These are phyloP conservation scores for Amanita inopinata DNA, from an alignment of 768 basidiomycete species.

Conservation along the genomic window DNA sequence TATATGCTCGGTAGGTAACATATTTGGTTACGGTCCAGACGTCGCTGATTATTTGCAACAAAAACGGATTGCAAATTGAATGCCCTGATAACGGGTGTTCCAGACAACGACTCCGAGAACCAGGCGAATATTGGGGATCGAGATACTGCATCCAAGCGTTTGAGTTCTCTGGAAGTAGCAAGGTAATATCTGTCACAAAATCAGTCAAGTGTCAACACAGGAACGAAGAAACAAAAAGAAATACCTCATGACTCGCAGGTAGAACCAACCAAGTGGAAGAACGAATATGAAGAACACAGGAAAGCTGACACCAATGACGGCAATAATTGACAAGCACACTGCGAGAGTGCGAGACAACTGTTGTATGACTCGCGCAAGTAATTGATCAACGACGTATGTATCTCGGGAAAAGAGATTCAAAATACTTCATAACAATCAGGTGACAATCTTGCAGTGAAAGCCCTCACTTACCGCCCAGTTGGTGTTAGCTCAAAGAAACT, in stretches of 20 bases:
- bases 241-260: conserved; percentile 71
- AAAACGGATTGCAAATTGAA: conserved; percentile 67
- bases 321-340: conserved; percentile 45
- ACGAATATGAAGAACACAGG: conserved; percentile 74
- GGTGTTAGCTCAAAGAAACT: conserved; percentile 90
- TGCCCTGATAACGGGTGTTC: conserved; percentile 76
- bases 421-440: conserved; percentile 37
- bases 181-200: conserved; percentile 65
- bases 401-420: conserved; percentile 90
- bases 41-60: conserved; percentile 53
- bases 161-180: conserved; percentile 77
- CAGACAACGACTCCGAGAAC: conserved; percentile 71
- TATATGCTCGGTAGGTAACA: conserved; percentile 64
- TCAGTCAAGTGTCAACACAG: not conserved
- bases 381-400: conserved; percentile 76
- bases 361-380: conserved; percentile 70
- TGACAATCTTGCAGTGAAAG: not conserved
- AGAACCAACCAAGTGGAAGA: conserved; percentile 71
- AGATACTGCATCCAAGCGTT: conserved; percentile 81
- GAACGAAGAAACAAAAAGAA: conserved; percentile 16
- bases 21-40: conserved; percentile 81
- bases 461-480: conserved; percentile 56
- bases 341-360: conserved; percentile 58
- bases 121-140: conserved; percentile 88
- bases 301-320: conserved; percentile 75